Evolutionary conservation across 2,329 filamentous ascomycete genomes (phyloP).

Genomic region (Corniculantispora saksenae): DNA sequence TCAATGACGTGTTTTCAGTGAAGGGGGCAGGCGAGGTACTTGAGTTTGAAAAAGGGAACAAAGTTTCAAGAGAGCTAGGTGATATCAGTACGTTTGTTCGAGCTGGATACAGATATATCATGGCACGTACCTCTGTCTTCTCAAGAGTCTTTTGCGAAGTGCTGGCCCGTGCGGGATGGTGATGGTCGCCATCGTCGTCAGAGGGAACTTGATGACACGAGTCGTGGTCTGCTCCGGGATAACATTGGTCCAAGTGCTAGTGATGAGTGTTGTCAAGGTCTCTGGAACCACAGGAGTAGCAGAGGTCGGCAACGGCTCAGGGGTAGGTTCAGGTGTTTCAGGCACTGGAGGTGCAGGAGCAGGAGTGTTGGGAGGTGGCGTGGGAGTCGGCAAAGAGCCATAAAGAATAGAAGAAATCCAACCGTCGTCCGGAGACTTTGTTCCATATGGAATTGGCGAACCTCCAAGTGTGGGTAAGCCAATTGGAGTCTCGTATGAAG

Average conservation of each 20-base stretch:
- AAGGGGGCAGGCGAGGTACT: slow-evolving; percentile 25
- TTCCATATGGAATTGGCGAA: neutral
- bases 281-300: slow-evolving; percentile 31
- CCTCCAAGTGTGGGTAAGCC: neutral
- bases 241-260: slow-evolving; percentile 42
- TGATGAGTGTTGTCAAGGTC: slow-evolving; percentile 30
- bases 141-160: slow-evolving; percentile 28
- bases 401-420: slow-evolving; percentile 19
- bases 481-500: neutral
- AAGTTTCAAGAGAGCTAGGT: slow-evolving; percentile 24
- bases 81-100: slow-evolving; percentile 17
- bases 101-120: neutral
- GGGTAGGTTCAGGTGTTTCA: slow-evolving; percentile 9
- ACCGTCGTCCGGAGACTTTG: slow-evolving; percentile 6
- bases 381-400: slow-evolving; percentile 32
- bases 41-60: slow-evolving; percentile 34
- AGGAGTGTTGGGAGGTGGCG: slow-evolving; percentile 28
- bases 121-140: slow-evolving; percentile 33
- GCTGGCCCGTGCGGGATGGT: slow-evolving; percentile 24
- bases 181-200: slow-evolving; percentile 40
- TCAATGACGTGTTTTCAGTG: slow-evolving; percentile 26
- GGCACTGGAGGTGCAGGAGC: slow-evolving; percentile 21
- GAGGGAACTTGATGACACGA: slow-evolving; percentile 40
- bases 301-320: slow-evolving; percentile 30
- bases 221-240: slow-evolving; percentile 42